Evolutionary conservation across 345 rosid genomes (phyloP).

Genomic region (Syzygium aromaticum): DNA sequence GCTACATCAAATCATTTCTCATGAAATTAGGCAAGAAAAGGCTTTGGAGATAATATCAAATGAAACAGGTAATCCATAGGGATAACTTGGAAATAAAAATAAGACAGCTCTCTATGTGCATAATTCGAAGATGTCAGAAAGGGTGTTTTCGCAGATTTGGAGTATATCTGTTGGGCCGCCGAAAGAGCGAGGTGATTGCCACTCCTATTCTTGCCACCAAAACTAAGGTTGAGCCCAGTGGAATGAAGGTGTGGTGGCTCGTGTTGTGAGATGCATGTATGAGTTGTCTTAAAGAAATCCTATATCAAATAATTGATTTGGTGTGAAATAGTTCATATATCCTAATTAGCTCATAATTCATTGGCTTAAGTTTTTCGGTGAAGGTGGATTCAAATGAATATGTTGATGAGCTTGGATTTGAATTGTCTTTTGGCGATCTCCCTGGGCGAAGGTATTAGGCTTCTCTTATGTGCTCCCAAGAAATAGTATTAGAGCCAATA

Average conservation of each 20-base stretch:
- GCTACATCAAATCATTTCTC: not conserved
- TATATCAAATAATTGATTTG: no score
- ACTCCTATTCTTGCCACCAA: not conserved
- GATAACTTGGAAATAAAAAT: not conserved
- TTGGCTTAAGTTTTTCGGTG: no score
- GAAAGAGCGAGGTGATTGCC: not conserved
- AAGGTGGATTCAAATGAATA: no score
- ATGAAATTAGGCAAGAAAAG: not conserved
- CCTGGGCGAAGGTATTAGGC: no score
- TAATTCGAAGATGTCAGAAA: not conserved
- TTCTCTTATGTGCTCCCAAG: no score
- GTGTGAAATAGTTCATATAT: no score
- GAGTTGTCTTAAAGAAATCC: no score
- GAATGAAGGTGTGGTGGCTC: not conserved
- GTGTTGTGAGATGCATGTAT: not conserved
- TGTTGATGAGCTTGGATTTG: no score
- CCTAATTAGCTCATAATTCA: no score
- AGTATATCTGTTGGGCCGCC: not conserved
- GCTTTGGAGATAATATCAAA: not conserved
- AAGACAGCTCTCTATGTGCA: not conserved
- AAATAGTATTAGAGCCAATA: no score
- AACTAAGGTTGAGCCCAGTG: fast-evolving
- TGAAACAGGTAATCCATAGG: not conserved
- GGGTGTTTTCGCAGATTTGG: not conserved
- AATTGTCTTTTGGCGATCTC: no score